Evolutionary conservation across 1,284 basidiomycete species (phyloP).

Genomic region (Chiua sp.): DNA sequence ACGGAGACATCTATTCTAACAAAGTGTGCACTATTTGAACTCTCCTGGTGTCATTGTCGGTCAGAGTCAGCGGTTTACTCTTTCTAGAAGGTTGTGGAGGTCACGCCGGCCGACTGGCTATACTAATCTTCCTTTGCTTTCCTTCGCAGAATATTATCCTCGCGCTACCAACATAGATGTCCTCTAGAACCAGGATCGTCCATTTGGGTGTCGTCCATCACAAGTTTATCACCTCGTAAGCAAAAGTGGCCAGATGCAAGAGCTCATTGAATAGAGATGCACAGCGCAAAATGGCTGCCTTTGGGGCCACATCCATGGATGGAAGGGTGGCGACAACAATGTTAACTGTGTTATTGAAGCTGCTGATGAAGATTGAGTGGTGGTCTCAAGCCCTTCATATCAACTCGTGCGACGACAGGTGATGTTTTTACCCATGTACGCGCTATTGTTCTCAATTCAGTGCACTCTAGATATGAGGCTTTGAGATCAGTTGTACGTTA

Average conservation of each 20-base stretch:
- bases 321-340: too few species aligned
- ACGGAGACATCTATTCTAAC: too few species aligned
- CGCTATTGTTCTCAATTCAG: too few species aligned
- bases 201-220: too few species aligned
- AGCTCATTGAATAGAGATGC: background rate
- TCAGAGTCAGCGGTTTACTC: too few species aligned
- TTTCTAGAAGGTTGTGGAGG: constrained; percentile 32
- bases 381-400: constrained; percentile 45
- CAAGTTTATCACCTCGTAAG: constrained; percentile 34
- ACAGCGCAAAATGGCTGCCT: too few species aligned
- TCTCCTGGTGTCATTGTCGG: too few species aligned
- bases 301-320: too few species aligned
- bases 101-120: constrained; percentile 44
- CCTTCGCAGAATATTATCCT: too few species aligned
- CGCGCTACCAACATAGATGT: background rate
- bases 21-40: too few species aligned
- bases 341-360: constrained; percentile 36
- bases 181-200: constrained; percentile 4
- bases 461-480: too few species aligned
- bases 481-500: background rate
- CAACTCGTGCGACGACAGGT: constrained; percentile 54
- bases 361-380: constrained; percentile 46
- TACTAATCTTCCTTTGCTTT: constrained; percentile 5
- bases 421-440: background rate
- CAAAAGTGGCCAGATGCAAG: constrained; percentile 18